phyloP scores from a whole-genome alignment of 352 stramenopile genomes.

The Globisporangium camurandrum region DNA sequence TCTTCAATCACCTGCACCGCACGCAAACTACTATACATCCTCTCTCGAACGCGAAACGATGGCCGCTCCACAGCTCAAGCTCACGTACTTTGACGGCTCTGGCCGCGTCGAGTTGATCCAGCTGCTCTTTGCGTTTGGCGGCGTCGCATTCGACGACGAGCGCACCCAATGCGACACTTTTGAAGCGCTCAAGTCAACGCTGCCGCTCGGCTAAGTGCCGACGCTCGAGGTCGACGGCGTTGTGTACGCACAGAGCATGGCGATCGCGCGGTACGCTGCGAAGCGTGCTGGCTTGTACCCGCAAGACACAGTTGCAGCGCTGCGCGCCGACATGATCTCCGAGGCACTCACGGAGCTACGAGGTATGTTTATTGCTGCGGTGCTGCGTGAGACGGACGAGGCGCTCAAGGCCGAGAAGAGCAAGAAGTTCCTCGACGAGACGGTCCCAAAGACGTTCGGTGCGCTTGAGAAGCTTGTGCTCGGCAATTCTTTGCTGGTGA shows the following conservation, averaged over 20 bases:
- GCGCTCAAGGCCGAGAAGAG: background rate
- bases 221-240: constrained; percentile 20
- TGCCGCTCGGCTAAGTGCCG: constrained; percentile 22
- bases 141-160: constrained; percentile 19
- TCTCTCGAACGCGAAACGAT: no score
- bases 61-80: background rate
- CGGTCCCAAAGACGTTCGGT: constrained; percentile 12
- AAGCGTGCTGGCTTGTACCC: constrained; percentile 18
- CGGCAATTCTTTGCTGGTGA: constrained; percentile 46
- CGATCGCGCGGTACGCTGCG: constrained; percentile 25
- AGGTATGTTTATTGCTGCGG: background rate
- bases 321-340: constrained; percentile 14
- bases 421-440: background rate
- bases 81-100: background rate
- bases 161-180: constrained; percentile 11
- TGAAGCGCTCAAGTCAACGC: constrained; percentile 11
- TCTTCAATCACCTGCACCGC: no score
- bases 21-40: no score
- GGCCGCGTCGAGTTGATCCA: background rate
- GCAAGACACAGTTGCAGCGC: constrained; percentile 4
- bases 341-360: constrained; percentile 8
- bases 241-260: constrained; percentile 16
- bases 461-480: constrained; percentile 32
- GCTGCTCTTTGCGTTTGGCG: constrained; percentile 1
- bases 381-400: constrained; percentile 1